A percentile compares a stretch with the other conserved stretches of the same genome.
phyloP scores from a whole-genome alignment of 805 yeast genomes.

The Millerozyma miso region DNA sequence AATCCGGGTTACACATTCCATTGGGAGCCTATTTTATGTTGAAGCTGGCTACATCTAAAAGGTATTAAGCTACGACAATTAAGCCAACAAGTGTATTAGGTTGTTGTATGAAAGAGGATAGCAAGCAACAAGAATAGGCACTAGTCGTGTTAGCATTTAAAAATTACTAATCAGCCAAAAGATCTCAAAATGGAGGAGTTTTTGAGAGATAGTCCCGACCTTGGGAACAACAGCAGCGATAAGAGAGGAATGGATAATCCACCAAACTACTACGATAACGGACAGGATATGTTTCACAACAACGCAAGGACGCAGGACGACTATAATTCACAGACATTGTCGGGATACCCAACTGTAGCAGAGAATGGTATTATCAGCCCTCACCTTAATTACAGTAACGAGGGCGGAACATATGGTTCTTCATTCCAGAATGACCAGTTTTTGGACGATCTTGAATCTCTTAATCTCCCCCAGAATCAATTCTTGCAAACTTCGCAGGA shows the following conservation, averaged over 20 bases:
- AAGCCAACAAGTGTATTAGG: not conserved
- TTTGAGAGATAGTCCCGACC: constrained; percentile 30
- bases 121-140: not conserved
- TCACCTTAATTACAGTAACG: constrained; percentile 14
- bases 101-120: not conserved
- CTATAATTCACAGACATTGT: not conserved
- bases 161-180: not conserved
- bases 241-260: not conserved
- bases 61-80: not conserved
- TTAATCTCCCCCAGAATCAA: constrained; percentile 8
- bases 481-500: constrained; percentile 7
- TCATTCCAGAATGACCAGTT: constrained; percentile 26
- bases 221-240: constrained; percentile 2
- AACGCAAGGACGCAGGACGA: constrained; percentile 1
- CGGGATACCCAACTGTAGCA: not conserved
- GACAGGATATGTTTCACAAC: constrained; percentile 1
- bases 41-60: not conserved
- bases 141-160: not conserved
- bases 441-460: constrained; percentile 26
- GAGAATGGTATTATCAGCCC: constrained; percentile 1
- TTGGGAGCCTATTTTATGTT: not conserved
- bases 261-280: not conserved
- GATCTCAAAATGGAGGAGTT: constrained; percentile 23
- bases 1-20: not conserved
- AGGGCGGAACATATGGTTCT: constrained; percentile 11